phyloP scores from a whole-genome alignment of 192 early-diverging fungal genomes.

The Entophlyctis luteolus region DNA sequence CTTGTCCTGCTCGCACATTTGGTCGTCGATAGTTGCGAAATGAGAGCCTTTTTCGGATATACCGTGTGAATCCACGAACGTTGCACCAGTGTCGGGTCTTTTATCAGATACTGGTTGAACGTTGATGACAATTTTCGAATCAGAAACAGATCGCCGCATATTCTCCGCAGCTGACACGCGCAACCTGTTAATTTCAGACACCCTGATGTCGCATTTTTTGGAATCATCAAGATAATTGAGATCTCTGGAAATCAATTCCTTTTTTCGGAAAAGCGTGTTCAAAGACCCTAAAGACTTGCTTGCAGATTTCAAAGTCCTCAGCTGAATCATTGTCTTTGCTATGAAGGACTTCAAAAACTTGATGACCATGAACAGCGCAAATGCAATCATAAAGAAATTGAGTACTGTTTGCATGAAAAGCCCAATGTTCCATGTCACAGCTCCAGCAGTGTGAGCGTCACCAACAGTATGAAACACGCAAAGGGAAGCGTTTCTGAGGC shows the following conservation, averaged over 20 bases:
- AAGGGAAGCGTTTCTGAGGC: not conserved
- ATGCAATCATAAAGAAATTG: conserved; percentile 57
- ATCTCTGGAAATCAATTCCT: too few species aligned
- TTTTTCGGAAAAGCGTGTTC: not conserved
- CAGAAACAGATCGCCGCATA: too few species aligned
- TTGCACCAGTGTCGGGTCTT: conserved; percentile 29
- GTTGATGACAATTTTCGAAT: too few species aligned
- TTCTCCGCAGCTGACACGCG: too few species aligned
- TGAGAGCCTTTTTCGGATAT: not conserved
- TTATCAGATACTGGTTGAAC: not conserved
- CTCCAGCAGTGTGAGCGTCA: conserved; percentile 21
- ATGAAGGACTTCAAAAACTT: conserved; percentile 24
- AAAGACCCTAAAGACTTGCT: not conserved
- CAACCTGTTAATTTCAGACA: too few species aligned
- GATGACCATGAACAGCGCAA: conserved; percentile 49
- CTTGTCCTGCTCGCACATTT: not conserved
- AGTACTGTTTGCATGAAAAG: conserved; percentile 56
- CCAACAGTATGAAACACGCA: not conserved
- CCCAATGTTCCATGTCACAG: conserved; percentile 42
- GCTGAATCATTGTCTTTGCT: not conserved
- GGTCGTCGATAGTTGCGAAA: not conserved
- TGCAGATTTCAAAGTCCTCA: conserved; percentile 5
- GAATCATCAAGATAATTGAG: too few species aligned
- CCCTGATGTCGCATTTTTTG: too few species aligned
- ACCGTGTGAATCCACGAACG: not conserved